A percentile compares a stretch with the other conserved stretches of the same genome.
phyloP scores from a whole-genome alignment of 2,329 filamentous ascomycete genomes.

The Curvularia lunata region DNA sequence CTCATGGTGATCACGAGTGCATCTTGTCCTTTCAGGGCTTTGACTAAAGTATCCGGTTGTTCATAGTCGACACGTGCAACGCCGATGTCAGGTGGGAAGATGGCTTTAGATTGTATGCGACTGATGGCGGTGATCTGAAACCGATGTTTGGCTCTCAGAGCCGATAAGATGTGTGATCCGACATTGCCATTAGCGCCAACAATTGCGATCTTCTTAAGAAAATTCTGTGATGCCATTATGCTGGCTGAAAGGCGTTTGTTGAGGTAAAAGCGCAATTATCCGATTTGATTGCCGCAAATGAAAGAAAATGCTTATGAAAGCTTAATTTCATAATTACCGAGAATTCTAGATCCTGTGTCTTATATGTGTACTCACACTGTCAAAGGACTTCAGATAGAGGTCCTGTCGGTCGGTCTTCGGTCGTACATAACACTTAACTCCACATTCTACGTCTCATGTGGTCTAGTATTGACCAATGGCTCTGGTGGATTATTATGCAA shows the following conservation, averaged over 20 bases:
- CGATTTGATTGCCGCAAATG: background rate
- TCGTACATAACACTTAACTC: slow-evolving; percentile 1
- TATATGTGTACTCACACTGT: background rate
- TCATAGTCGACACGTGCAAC: slow-evolving; percentile 57
- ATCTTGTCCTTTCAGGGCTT: slow-evolving; percentile 48
- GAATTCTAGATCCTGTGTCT: background rate
- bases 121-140: slow-evolving; percentile 58
- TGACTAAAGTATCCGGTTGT: slow-evolving; percentile 49
- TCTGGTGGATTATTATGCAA: background rate
- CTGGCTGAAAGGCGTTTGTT: background rate
- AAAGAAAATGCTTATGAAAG: background rate
- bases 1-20: slow-evolving; percentile 50
- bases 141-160: slow-evolving; percentile 56
- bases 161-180: slow-evolving; percentile 44
- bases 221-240: slow-evolving; percentile 1
- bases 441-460: background rate
- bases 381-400: background rate
- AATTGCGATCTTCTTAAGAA: slow-evolving; percentile 48
- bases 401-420: slow-evolving; percentile 7
- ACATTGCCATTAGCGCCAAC: slow-evolving; percentile 44
- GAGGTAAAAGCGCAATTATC: background rate
- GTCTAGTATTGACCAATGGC: background rate
- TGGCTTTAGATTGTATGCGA: slow-evolving; percentile 53
- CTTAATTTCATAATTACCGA: background rate
- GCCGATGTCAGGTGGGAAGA: slow-evolving; percentile 50